phyloP scores from a whole-genome alignment of 1,284 basidiomycete species.

The Binderoboletus segoi region DNA sequence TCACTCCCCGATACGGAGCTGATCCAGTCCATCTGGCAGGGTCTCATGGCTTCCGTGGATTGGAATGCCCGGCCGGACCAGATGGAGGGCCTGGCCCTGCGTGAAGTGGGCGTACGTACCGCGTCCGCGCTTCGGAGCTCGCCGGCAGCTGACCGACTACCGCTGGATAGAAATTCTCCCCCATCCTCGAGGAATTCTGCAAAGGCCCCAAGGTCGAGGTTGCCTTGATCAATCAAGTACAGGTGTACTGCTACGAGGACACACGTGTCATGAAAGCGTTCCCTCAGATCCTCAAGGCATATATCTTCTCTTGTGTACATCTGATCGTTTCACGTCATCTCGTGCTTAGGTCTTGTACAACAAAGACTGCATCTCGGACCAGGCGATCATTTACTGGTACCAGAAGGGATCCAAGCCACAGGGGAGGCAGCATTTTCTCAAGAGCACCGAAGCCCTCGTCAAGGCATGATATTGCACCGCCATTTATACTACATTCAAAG shows the following conservation, averaged over 20 bases:
- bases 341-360: conserved; percentile 82
- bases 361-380: conserved; percentile 91
- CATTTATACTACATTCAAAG: conserved; percentile 6
- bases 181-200: conserved; percentile 88
- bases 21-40: conserved; percentile 88
- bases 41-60: conserved; percentile 84
- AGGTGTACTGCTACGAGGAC: conserved; percentile 94
- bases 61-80: conserved; percentile 89
- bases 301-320: conserved; percentile 1
- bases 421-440: conserved; percentile 93
- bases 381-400: conserved; percentile 97
- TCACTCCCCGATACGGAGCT: conserved; percentile 83
- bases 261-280: conserved; percentile 93
- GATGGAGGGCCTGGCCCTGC: conserved; percentile 81
- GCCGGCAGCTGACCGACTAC: conserved; percentile 1
- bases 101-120: conserved; percentile 75
- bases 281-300: conserved; percentile 88
- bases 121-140: neutral
- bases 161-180: conserved; percentile 67
- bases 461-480: conserved; percentile 58
- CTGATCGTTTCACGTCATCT: neutral
- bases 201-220: conserved; percentile 87
- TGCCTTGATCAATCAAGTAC: conserved; percentile 89
- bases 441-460: conserved; percentile 84
- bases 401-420: conserved; percentile 95